Percentiles rank a stretch among this genome's conserved stretches.
phyloP scores from a whole-genome alignment of 352 stramenopile genomes.

The Phytophthora syringae region DNA sequence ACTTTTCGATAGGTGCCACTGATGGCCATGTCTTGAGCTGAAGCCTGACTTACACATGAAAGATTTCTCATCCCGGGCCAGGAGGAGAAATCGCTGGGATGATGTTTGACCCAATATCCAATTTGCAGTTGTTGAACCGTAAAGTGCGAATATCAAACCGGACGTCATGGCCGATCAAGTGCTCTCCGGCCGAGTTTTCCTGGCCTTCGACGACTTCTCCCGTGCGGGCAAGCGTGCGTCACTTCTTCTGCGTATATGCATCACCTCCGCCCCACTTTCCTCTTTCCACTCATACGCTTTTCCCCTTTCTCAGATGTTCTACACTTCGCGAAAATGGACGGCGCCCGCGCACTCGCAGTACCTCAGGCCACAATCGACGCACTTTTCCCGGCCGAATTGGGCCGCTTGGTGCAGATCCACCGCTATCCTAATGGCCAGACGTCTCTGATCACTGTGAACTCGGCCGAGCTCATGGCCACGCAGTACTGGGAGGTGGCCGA shows the following conservation, averaged over 20 bases:
- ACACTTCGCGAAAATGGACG: constrained; percentile 34
- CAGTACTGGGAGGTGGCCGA: constrained; percentile 55
- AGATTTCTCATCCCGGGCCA: no score
- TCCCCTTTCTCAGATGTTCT: constrained; percentile 42
- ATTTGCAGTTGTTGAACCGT: no score
- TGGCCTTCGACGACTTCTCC: constrained; percentile 80
- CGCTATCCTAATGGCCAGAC: constrained; percentile 27
- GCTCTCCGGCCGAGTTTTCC: constrained; percentile 46
- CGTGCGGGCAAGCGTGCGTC: constrained; percentile 60
- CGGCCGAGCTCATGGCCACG: constrained; percentile 20
- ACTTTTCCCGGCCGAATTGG: constrained; percentile 17
- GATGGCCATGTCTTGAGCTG: no score
- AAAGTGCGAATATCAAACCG: constrained; percentile 2
- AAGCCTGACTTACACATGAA: no score
- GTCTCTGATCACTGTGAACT: constrained; percentile 47
- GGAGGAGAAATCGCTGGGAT: no score
- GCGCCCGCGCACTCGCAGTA: constrained; percentile 6
- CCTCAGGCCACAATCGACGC: constrained; percentile 9
- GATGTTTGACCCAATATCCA: no score
- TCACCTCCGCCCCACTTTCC: neutral
- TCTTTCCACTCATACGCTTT: neutral
- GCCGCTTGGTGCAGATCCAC: constrained; percentile 24
- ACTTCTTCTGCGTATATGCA: neutral
- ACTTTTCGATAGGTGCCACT: no score
- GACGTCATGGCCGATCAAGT: constrained; percentile 1